Conservation (phyloP, 2,329 filamentous ascomycete species). For the Cladosporium sp. region DNA sequence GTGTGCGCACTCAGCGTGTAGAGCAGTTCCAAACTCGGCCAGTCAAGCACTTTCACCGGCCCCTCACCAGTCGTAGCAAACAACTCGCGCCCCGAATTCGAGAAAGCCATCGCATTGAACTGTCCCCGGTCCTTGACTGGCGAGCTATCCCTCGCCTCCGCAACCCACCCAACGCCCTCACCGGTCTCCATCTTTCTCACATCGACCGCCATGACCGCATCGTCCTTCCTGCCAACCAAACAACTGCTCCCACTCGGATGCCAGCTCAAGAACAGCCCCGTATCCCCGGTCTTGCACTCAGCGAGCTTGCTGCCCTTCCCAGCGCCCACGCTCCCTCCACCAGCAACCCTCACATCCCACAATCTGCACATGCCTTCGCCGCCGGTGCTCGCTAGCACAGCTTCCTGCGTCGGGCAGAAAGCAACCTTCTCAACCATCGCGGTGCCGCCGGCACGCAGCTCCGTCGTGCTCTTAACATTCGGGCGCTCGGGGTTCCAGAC, state of each 20-base stretch:
- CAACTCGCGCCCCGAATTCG: slow-evolving; percentile 64
- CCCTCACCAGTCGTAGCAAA: slow-evolving; percentile 67
- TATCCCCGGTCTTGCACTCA: slow-evolving; percentile 50
- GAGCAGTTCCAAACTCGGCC: slow-evolving; percentile 52
- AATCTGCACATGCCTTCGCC: slow-evolving; percentile 68
- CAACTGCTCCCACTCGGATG: slow-evolving; percentile 63
- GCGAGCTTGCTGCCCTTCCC: slow-evolving; percentile 37
- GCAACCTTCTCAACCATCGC: slow-evolving; percentile 64
- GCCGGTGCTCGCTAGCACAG: slow-evolving; percentile 68
- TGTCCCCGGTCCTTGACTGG: slow-evolving; percentile 34
- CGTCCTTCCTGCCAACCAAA: slow-evolving; percentile 66
- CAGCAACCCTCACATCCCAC: slow-evolving; percentile 66
- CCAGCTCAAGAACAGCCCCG: slow-evolving; percentile 54
- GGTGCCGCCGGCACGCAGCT: slow-evolving; percentile 48
- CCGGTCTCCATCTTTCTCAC: slow-evolving; percentile 19
- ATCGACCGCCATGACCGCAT: slow-evolving; percentile 30
- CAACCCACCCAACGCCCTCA: slow-evolving; percentile 10
- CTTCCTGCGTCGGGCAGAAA: slow-evolving; percentile 71
- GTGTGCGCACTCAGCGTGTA: slow-evolving; percentile 65
- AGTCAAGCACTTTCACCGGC: slow-evolving; percentile 62
- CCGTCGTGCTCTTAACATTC: slow-evolving; percentile 67
- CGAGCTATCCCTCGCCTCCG: slow-evolving; percentile 18
- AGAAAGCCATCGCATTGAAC: slow-evolving; percentile 69
- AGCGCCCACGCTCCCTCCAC: slow-evolving; percentile 31
- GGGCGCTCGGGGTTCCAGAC: slow-evolving; percentile 78